Evolutionary conservation across 2,329 filamentous ascomycete species (phyloP).

Genomic region (Daldinia sp.): DNA sequence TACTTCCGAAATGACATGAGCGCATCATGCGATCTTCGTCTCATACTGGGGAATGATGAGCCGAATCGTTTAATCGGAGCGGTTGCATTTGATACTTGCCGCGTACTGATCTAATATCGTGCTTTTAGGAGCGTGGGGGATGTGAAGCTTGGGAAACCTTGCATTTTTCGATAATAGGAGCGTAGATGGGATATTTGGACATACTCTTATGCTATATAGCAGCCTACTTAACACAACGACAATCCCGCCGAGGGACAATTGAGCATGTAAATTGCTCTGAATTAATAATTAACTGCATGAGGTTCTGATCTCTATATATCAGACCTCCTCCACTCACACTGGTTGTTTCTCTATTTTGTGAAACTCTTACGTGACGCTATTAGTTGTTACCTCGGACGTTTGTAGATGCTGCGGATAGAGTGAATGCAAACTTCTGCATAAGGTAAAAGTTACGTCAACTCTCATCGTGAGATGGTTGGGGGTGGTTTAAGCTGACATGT

Average conservation of each 20-base stretch:
- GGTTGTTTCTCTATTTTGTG: neutral
- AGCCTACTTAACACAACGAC: conserved; percentile 25
- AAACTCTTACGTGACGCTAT: neutral
- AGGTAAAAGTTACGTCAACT: neutral
- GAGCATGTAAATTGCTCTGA: conserved; percentile 15
- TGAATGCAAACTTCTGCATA: neutral
- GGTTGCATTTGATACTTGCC: conserved; percentile 13
- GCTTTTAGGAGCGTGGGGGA: conserved; percentile 24
- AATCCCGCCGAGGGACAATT: conserved; percentile 26
- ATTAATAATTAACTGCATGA: conserved; percentile 39
- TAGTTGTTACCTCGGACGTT: neutral
- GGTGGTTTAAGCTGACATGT: neutral
- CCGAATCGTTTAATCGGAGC: conserved; percentile 8
- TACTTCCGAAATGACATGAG: neutral
- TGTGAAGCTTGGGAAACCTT: conserved; percentile 21
- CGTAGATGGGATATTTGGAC: conserved; percentile 27
- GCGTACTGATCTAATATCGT: conserved; percentile 27
- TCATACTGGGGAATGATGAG: conserved; percentile 1
- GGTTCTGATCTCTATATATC: conserved; percentile 6
- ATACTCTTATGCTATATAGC: conserved; percentile 31
- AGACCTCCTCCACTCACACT: neutral
- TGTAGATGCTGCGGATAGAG: neutral
- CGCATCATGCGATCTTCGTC: conserved; percentile 6
- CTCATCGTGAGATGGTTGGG: neutral
- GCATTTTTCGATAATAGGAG: conserved; percentile 35